Percentiles rank a stretch among this genome's conserved stretches.
Evolutionary conservation across 2,329 filamentous ascomycete species (phyloP).

Genomic region (Dactylella cylindrospora): DNA sequence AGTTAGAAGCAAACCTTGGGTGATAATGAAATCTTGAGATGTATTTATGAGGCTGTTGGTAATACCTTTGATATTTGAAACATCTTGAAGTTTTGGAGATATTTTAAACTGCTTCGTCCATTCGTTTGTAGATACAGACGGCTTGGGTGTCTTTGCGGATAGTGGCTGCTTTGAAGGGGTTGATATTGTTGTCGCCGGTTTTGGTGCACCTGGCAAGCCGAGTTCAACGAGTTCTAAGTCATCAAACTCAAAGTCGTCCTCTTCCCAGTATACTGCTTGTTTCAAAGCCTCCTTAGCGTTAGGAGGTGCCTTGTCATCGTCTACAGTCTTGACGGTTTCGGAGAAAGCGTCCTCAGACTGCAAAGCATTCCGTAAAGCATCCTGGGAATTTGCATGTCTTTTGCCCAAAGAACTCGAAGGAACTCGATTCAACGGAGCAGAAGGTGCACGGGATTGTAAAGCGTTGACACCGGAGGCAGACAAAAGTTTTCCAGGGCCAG

Average conservation of each 20-base stretch:
- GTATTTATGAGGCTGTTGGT: no score
- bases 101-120: slow-evolving; percentile 36
- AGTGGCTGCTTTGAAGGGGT: no score
- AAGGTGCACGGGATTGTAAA: slow-evolving; percentile 19
- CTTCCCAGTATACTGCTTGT: slow-evolving; percentile 39
- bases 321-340: slow-evolving; percentile 11
- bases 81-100: neutral
- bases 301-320: slow-evolving; percentile 23
- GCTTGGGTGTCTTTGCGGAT: no score
- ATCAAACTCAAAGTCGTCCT: slow-evolving; percentile 43
- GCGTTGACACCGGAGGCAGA: slow-evolving; percentile 21
- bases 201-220: slow-evolving; percentile 10
- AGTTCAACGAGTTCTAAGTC: slow-evolving; percentile 35
- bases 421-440: neutral
- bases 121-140: slow-evolving; percentile 8
- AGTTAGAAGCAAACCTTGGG: no score
- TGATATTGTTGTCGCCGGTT: neutral
- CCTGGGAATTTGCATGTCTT: slow-evolving; percentile 26
- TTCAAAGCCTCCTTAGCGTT: slow-evolving; percentile 39
- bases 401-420: slow-evolving; percentile 31
- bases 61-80: neutral
- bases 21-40: no score
- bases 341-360: slow-evolving; percentile 33
- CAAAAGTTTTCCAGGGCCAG: slow-evolving; percentile 28
- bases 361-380: slow-evolving; percentile 31